Evolutionary conservation across 805 yeast species (phyloP), one percentile per base, ranked within the genome.

Genomic region (Candida tammaniensis): DNA sequence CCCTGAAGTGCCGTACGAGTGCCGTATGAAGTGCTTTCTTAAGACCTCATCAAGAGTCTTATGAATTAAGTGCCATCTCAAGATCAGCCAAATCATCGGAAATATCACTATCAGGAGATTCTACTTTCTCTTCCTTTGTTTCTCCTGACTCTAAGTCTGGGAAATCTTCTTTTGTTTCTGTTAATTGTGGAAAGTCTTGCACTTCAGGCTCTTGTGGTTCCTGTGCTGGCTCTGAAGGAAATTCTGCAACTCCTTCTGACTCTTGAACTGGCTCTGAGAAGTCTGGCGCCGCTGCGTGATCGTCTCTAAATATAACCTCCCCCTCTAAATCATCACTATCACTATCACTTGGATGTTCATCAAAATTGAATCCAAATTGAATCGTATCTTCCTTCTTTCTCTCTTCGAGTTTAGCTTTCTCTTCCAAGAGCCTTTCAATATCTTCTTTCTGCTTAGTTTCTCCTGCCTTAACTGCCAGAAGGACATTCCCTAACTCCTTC

Each of bases 401-500:
- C 10, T 34, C 42, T 18, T 33, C 17, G 11, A 40, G 39, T 18
- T 19, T 24, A 7, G 34, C 39, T 30, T 31, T 39, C 12, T 30
- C 41, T 9, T 25, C 30, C 33, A 37, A 16, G 3, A 41, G 13
- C 14, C 24, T 19, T 16, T 35, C 43, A 3, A 48, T 42, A 24
- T 43, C 38, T 9, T 30, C 38, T 8, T 39, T 27, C 22, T 42
- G 44, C 9, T 29, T 24, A 19, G 39, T 31, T 27, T 34, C 42
- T 16, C 68, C 62, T 1, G 40, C 35, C 19, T 70, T 46, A 8
- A 66, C 57, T 10, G 65, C 50, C n/a, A 42, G 40, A 10, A 67
- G 52, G 8, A 58, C 68, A 9, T 41, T 37, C 28, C 50, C 56
- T 46, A 67, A 64, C 25, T 58, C 62, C 5, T 48, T 44, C 7